These are phyloP conservation scores for Clarireedia monteithiana DNA, from an alignment of 2,329 filamentous ascomycete species.

Conservation along the genomic window DNA sequence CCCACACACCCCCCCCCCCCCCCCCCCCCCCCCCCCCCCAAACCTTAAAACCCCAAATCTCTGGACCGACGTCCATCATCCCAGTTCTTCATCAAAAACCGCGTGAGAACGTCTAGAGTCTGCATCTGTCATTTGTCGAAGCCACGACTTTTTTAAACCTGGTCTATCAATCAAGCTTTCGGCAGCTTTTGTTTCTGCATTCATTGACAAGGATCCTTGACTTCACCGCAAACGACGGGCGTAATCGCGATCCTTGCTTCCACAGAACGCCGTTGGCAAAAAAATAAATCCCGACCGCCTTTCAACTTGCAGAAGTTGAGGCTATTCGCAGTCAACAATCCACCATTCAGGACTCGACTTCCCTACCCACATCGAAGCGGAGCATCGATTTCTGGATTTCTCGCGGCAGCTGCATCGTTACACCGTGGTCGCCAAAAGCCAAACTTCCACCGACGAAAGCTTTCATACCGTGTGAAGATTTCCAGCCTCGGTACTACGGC, in stretches of 20 bases:
- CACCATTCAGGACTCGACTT: background rate
- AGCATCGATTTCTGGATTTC: background rate
- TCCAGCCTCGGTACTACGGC: background rate
- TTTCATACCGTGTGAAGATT: background rate
- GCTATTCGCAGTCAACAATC: background rate
- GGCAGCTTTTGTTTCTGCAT: background rate
- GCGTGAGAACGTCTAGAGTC: background rate
- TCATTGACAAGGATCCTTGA: slow-evolving; percentile 1
- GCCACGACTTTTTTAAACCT: background rate
- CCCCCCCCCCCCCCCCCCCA: background rate
- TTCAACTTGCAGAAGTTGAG: background rate
- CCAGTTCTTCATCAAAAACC: background rate
- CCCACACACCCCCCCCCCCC: background rate
- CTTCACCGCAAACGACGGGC: slow-evolving; percentile 3
- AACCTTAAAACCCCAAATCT: background rate
- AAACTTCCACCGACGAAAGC: too few relatives aligned
- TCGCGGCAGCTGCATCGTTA: too few relatives aligned
- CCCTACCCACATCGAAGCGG: background rate
- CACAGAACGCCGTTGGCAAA: background rate
- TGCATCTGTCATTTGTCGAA: slow-evolving; percentile 4
- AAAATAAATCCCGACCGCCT: background rate
- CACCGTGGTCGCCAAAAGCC: too few relatives aligned
- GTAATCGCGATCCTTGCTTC: slow-evolving; percentile 7
- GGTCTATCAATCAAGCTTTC: slow-evolving; percentile 4
- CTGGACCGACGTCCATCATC: slow-evolving; percentile 3